These are phyloP conservation scores for Termitomyces sp. DNA, from an alignment of 768 basidiomycete genomes.

Conservation along the genomic window DNA sequence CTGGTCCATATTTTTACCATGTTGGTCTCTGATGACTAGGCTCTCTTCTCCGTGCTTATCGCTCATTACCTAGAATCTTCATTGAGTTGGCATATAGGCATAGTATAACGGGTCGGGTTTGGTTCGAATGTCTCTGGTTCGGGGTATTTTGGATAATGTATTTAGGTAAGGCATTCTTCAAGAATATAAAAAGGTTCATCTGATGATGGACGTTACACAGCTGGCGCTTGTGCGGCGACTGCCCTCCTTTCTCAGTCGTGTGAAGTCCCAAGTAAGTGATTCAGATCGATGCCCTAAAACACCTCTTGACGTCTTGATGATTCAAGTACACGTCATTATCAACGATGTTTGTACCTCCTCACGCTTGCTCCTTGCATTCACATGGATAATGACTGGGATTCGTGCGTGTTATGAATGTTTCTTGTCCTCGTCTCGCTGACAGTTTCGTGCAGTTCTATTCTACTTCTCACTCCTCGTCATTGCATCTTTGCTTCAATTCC, in stretches of 20 bases:
- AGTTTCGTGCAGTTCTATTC: constrained; percentile 41
- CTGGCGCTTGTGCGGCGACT: constrained; percentile 48
- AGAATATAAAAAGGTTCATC: not conserved
- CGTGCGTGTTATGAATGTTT: constrained; percentile 28
- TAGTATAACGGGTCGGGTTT: constrained; percentile 56
- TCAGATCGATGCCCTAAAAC: not conserved
- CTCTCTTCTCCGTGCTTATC: constrained; percentile 4
- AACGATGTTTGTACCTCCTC: constrained; percentile 46
- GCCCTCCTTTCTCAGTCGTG: constrained; percentile 38
- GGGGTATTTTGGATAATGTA: constrained; percentile 54
- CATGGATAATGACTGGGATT: constrained; percentile 29
- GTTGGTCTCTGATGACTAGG: constrained; percentile 34
- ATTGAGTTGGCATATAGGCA: constrained; percentile 52
- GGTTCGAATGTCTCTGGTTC: constrained; percentile 70
- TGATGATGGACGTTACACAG: constrained; percentile 25
- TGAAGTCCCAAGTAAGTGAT: constrained; percentile 22
- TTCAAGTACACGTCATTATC: constrained; percentile 1
- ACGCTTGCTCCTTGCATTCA: constrained; percentile 54
- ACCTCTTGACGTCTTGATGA: not conserved
- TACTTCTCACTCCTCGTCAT: constrained; percentile 51
- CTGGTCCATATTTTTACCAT: constrained; percentile 55
- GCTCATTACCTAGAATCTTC: constrained; percentile 40
- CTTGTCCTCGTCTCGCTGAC: not conserved
- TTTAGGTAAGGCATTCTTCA: constrained; percentile 42
- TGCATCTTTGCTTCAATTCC: constrained; percentile 38